These are phyloP conservation scores for Lepidium africanum DNA, from an alignment of 345 rosid species.

Conservation along the genomic window DNA sequence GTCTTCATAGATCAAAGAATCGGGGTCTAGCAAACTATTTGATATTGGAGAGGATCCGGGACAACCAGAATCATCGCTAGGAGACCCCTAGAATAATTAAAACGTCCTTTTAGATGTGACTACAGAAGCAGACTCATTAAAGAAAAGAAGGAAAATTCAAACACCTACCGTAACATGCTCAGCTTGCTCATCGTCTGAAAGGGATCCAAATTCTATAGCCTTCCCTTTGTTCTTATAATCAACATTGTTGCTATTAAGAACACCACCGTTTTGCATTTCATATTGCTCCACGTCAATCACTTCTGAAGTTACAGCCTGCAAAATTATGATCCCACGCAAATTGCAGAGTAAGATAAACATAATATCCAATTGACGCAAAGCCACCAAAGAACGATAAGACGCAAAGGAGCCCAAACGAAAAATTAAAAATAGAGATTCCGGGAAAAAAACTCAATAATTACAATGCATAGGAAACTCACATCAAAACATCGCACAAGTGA, in stretches of 20 bases:
- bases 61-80: constrained; percentile 7
- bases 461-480: background rate
- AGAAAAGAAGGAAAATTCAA: background rate
- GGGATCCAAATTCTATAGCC: constrained; percentile 28
- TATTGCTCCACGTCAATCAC: constrained; percentile 54
- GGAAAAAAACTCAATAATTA: too few relatives aligned
- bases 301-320: constrained; percentile 42
- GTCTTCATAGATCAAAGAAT: constrained; percentile 32
- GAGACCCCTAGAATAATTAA: constrained; percentile 25
- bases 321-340: background rate
- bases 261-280: constrained; percentile 38
- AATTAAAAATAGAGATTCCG: too few relatives aligned
- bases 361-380: background rate
- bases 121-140: background rate
- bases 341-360: background rate
- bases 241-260: constrained; percentile 29
- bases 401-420: background rate
- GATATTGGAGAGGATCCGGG: constrained; percentile 29
- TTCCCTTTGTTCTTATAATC: constrained; percentile 58
- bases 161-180: background rate
- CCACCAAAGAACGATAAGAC: background rate
- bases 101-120: background rate
- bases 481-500: background rate
- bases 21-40: constrained; percentile 29
- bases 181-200: constrained; percentile 10